phyloP scores from a whole-genome alignment of 106 monocot species.

The Hemerocallis citrina region DNA sequence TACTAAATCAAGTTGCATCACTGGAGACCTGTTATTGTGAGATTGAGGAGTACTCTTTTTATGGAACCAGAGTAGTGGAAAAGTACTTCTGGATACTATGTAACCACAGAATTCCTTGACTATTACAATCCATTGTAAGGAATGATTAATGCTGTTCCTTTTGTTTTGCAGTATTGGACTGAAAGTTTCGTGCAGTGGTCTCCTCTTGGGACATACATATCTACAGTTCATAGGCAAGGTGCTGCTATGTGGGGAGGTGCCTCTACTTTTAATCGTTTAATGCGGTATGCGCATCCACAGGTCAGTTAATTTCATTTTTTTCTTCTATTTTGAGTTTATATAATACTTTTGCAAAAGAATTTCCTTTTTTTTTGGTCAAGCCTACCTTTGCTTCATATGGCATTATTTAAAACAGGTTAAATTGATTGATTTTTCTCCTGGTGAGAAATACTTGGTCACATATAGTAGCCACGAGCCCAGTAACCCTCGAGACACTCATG shows the following conservation, averaged over 20 bases:
- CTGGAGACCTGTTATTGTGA: no score
- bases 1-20: no score
- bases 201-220: conserved; percentile 79
- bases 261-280: conserved; percentile 61
- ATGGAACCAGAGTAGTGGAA: no score
- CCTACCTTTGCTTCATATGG: background rate
- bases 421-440: conserved; percentile 91
- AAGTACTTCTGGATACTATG: no score
- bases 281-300: conserved; percentile 82
- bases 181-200: conserved; percentile 98
- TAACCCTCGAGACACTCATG: conserved; percentile 87
- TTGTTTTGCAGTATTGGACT: conserved; percentile 70
- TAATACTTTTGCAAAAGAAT: no score
- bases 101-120: no score
- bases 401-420: conserved; percentile 50
- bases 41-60: no score
- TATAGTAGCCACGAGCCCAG: conserved; percentile 87
- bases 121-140: background rate
- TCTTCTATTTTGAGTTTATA: background rate
- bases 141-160: background rate
- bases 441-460: conserved; percentile 84
- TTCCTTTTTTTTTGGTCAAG: no score
- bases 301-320: conserved; percentile 17
- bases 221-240: conserved; percentile 91
- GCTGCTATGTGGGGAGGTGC: conserved; percentile 92